Base-by-base conservation (phyloP, 2,329 filamentous ascomycete species). In the Dendryphion nanum region DNA sequence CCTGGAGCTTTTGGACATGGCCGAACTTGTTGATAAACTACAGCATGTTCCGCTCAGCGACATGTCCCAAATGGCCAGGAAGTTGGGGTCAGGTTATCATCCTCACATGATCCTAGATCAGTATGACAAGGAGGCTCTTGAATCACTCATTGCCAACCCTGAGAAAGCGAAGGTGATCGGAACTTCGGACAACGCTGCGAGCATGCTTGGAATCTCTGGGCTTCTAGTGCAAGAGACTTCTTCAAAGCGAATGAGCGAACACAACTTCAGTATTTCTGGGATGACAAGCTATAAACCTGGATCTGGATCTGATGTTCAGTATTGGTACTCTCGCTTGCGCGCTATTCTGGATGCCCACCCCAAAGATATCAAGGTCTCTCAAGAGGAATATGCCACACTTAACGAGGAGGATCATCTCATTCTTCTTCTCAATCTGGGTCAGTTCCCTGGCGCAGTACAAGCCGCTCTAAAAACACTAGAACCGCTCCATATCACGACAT, bases 21-120 rank as follows among this genome's bases (percentile, higher is more conserved):
- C 77, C 41, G 83, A 88, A 3, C 77, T 88, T 39, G 78, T 81
- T 4, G 72, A 73, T 45, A 85, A 82, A 63, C 79, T 83, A 51
- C 77, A 85, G 57, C 85, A 89, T 59, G 76, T 89, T 66, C 87
- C 85, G 67, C 89, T 89, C 57, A 86, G 82, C 29, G 72, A 87
- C 53, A 82, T 85, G 0, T 72, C 82, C 2, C 55, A 53, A 18
- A 59, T 64, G 53, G 41, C 42, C 3, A 38, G 50, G 6, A 49
- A 44, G n/a, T 41, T 63, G 1, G 38, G 85, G 78, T 37, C 85
- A 84, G 83, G 84, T 74, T 68, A 87, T 79, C 54, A 57, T 30
- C 48, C 79, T 78, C 63, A 83, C 54, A 83, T 86, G 51, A 88
- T 89, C 52, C 74, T 90, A 40, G 75, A 78, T 18, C 43, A 45